Base-by-base conservation (phyloP, 352 stramenopile species). In the Globisporangium carolinianum region DNA sequence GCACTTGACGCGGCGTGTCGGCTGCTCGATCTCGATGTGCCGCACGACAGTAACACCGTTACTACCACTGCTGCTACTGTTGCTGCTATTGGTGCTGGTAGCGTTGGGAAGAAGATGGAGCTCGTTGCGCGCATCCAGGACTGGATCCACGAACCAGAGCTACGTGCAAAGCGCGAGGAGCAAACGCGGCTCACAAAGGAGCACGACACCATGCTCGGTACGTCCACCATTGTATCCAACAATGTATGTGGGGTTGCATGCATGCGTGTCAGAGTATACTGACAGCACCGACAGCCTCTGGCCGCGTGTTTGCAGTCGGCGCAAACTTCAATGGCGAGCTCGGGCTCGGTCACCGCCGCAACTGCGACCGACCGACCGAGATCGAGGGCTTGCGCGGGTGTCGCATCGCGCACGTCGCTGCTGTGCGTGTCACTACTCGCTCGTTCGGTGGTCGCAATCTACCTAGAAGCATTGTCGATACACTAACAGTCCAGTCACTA, bases 241-340 rank as follows among this genome's bases (percentile, higher is more conserved):
- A n/a, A n/a, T n/a, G n/a, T n/a, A n/a, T n/a, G n/a, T n/a, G n/a
- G n/a, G n/a, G n/a, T n/a, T n/a, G n/a, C n/a, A n/a, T n/a, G n/a
- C n/a, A 8, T 52, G 9, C 4, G 10, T 32, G 14, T 47, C 8
- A 35, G n/a, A 6, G 38, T 52, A 5, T 17, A 43, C 8, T n/a
- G 12, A 11, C 8, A n/a, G 9, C 43, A 24, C 6, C 43, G 15
- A 5, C 61, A 84, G 76, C 60, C 14, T 79, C 72, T 4, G 76
- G 77, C 1, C 66, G 82, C 8, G 82, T 91, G 32, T 89, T 91
- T 66, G 76, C 67, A 3, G 87, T 78, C 42, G 82, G 82, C 6
- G 72, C 63, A 63, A 91, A 91, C 50, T 76, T 73, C 43, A 64
- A 83, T 18, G 82, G 82, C 43, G 71, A 91, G 38, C 65, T 91